phyloP scores from a whole-genome alignment of 108 stramenopile genomes.

The Discostella stelligeroides region DNA sequence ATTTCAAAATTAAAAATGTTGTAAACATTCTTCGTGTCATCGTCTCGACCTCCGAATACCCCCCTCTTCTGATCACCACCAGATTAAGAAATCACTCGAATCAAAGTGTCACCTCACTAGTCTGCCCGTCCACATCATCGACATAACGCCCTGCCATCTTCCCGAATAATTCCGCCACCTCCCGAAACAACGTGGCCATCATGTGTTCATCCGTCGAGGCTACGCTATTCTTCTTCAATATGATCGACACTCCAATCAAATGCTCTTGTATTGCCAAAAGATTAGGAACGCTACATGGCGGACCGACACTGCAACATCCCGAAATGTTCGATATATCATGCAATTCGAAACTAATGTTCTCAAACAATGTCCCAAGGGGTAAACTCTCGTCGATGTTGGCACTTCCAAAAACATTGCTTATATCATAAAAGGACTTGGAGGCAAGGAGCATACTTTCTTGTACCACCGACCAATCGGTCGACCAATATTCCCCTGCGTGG shows the following conservation, averaged over 20 bases:
- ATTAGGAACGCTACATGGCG: conserved; percentile 41
- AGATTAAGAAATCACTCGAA: neutral
- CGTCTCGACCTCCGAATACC: too few relatives aligned
- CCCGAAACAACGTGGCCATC: conserved; percentile 52
- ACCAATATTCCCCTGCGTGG: conserved; percentile 32
- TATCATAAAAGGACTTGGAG: conserved; percentile 35
- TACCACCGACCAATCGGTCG: conserved; percentile 36
- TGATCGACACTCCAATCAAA: conserved; percentile 40
- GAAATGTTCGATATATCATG: conserved; percentile 46
- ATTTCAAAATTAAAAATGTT: neutral
- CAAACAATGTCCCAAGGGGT: conserved; percentile 39
- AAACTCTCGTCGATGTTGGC: conserved; percentile 51
- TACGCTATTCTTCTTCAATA: conserved; percentile 54
- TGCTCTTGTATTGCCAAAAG: conserved; percentile 45
- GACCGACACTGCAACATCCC: conserved; percentile 49
- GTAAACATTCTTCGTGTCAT: neutral
- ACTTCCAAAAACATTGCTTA: conserved; percentile 48
- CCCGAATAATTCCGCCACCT: conserved; percentile 54
- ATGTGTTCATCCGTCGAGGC: conserved; percentile 57
- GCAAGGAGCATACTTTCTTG: conserved; percentile 25
- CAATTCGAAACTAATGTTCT: conserved; percentile 41
- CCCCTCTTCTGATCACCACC: neutral
- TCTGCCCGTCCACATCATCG: conserved; percentile 34
- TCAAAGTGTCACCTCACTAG: conserved; percentile 46
- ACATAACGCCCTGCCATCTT: conserved; percentile 48